Base-by-base conservation (phyloP, 345 rosid species). In the Moricandia arvensis region DNA sequence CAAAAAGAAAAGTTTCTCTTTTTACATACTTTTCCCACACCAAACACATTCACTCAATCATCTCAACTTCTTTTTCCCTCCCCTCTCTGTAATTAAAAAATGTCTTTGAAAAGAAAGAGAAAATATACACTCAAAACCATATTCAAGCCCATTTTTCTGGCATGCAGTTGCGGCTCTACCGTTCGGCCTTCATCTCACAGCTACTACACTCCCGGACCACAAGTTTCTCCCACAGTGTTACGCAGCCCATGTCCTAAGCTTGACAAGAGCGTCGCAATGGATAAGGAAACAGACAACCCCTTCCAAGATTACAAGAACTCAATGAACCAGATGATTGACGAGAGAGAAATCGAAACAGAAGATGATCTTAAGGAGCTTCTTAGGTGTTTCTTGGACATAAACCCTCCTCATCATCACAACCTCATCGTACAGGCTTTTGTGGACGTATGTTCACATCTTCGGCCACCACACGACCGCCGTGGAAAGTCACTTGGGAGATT, bases 211-310 rank as follows among this genome's bases (percentile, higher is more conserved):
- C 31, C 63, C 0, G 59, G 77, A 18, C 73, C 27, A 66, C 81
- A 60, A 1, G 74, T 68, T 62, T 79, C 71, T 43, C 82, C 82
- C 8, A 79, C 71, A 17, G 59, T 79, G 41, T 27, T 79, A 73
- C 82, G 78, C 45, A 79, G 82, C 4, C 79, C 82, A 11, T 79
- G 82, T 57, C 78, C 78, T 33, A 79, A 73, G 79, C 73, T 79
- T 38, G 79, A 79, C 16, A 78, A 79, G 35, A 79, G 82, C 59
- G 78, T 79, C 0, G 78, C 78, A 1, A 31, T 79, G 78, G 66
- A 75, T 62, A 68, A 68, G 11, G 75, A 73, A 16, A 73, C 82
- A n/a, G 17, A 7, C 78, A 79, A 79, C 10, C 78, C 79, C 6
- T 79, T 79, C 2, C 78, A 79, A 15, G 82, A 79, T 45, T 79